Evolutionary conservation across 176 grass and related monocot species (phyloP), one percentile per base, ranked within the genome.

Genomic region (Ananas comosus): DNA sequence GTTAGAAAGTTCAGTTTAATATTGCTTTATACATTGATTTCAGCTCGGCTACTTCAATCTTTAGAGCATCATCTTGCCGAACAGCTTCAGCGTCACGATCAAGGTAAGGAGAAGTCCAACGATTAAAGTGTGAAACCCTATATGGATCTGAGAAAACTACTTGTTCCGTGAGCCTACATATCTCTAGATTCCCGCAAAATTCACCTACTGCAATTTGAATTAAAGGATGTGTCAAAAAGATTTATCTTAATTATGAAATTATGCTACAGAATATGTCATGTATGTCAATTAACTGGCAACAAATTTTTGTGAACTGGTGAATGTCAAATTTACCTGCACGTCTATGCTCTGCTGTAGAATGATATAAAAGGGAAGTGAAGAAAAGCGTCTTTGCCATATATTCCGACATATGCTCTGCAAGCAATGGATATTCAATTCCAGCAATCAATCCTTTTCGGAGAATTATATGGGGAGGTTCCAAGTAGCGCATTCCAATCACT

Each of bases 131-230:
- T 18, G 89, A 80, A 51, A 88, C 71, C 82, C 80, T 81, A 72
- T 93, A 99, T 2, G 94, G 94, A 54, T 99, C 89, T 2, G 94
- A 90, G 72, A 99, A 99, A 13, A 97, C 82, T 9, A 97, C 94
- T 83, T 90, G 84, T 69, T 93, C 94, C 0, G 89, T 97, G 7
- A 86, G 94, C 80, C 94, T 90, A 63, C 89, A 90, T 79, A 97
- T 70, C 82, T 90, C 89, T 65, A 78, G 84, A 81, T 97, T 97
- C 18, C 25, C 94, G 63, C 86, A 92, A 79, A 79, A 97, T 49
- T 88, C 74, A 9, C 87, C 87, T 83, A 99, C 94, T 99, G 88
- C 73, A 83, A 58, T 51, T 27, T 10, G 56, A 14, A 70, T 29
- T 70, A 53, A 53, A 74, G 49, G 28, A 5, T 2, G 11, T 47